A percentile compares a stretch with the other conserved stretches of the same genome.
These are phyloP conservation scores for Andrographis paniculata DNA, from an alignment of 305 asterid genomes.

Conservation along the genomic window DNA sequence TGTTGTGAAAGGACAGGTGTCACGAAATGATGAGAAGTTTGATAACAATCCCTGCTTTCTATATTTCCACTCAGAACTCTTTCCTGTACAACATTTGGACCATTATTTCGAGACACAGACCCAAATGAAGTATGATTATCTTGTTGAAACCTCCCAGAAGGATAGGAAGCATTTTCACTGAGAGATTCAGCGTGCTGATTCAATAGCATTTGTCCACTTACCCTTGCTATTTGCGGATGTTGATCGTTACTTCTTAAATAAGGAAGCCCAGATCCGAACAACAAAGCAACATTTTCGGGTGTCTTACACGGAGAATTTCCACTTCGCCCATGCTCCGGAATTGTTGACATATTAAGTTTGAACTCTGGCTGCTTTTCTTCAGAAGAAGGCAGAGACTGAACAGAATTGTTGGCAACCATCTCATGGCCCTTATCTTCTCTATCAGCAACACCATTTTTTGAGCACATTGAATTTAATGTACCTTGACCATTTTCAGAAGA, in stretches of 20 bases:
- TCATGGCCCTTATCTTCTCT: slow-evolving; percentile 34
- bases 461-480: slow-evolving; percentile 18
- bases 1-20: slow-evolving; percentile 29
- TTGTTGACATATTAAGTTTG: slow-evolving; percentile 25
- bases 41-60: slow-evolving; percentile 24
- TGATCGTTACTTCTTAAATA: slow-evolving; percentile 32
- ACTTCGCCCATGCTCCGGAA: slow-evolving; percentile 21
- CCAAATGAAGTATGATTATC: slow-evolving; percentile 27
- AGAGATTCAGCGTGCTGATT: slow-evolving; percentile 24
- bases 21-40: slow-evolving; percentile 27
- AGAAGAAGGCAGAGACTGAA: slow-evolving; percentile 31
- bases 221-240: slow-evolving; percentile 28
- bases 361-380: slow-evolving; percentile 28
- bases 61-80: slow-evolving; percentile 23
- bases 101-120: slow-evolving; percentile 20
- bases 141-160: slow-evolving; percentile 21
- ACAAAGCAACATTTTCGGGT: slow-evolving; percentile 32
- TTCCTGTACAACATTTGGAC: slow-evolving; percentile 28
- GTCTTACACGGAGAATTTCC: slow-evolving; percentile 26
- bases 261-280: slow-evolving; percentile 33
- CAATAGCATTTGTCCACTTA: slow-evolving; percentile 32
- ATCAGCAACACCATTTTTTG: slow-evolving; percentile 26
- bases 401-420: slow-evolving; percentile 24
- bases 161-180: slow-evolving; percentile 25
- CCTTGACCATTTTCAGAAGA: slow-evolving; percentile 35